These are phyloP conservation scores for Didymella segeticola DNA, from an alignment of 2,329 filamentous ascomycete species.

Conservation along the genomic window DNA sequence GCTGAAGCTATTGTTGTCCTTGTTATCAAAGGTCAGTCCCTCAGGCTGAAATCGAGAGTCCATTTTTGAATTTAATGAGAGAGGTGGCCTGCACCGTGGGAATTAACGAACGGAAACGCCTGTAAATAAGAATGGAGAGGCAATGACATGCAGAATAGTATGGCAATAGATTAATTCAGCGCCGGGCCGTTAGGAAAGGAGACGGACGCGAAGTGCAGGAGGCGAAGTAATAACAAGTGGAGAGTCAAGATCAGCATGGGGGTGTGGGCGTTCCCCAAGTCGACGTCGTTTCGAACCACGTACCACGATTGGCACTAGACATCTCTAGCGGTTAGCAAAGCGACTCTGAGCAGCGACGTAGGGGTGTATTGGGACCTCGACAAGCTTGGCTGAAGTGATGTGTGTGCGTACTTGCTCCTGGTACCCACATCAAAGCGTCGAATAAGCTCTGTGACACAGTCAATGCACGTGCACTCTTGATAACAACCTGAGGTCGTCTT, in stretches of 20 bases:
- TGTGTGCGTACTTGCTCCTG: constrained; percentile 41
- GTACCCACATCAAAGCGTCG: constrained; percentile 40
- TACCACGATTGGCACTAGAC: constrained; percentile 29
- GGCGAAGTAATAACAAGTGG: constrained; percentile 35
- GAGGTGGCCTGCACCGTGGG: constrained; percentile 44
- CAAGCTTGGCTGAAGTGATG: constrained; percentile 39
- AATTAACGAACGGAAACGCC: constrained; percentile 26
- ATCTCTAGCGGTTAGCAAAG: constrained; percentile 34
- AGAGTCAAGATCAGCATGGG: constrained; percentile 28
- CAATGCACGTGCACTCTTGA: constrained; percentile 30
- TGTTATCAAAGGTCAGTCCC: constrained; percentile 35
- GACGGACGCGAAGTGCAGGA: constrained; percentile 24
- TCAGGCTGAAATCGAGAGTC: constrained; percentile 40
- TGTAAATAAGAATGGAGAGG: constrained; percentile 21
- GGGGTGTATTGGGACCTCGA: constrained; percentile 34
- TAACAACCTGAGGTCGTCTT: constrained; percentile 28
- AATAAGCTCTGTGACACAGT: constrained; percentile 34
- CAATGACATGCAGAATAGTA: constrained; percentile 22
- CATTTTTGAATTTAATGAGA: constrained; percentile 33
- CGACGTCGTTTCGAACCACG: constrained; percentile 39
- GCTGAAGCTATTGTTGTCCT: constrained; percentile 27
- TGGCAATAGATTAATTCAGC: constrained; percentile 28
- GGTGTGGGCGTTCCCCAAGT: constrained; percentile 20
- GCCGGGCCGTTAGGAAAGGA: constrained; percentile 32
- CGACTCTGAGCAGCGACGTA: constrained; percentile 24